Evolutionary conservation across 768 basidiomycete genomes (phyloP).

Genomic region (Amanita molliuscula): DNA sequence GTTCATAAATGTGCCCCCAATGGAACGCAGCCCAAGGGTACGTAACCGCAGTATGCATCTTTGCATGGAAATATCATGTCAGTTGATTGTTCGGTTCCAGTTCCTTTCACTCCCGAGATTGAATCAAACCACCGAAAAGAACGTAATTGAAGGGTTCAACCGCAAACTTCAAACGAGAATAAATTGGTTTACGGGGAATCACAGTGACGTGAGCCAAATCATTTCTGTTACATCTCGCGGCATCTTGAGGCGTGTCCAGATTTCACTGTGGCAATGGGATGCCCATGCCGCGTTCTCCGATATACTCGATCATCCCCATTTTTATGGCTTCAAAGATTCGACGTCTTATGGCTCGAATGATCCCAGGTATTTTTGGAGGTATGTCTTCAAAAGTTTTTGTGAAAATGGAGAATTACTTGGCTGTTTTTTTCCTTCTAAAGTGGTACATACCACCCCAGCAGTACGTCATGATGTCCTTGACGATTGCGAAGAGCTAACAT

Average conservation of each 20-base stretch:
- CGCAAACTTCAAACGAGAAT: constrained; percentile 31
- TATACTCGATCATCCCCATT: constrained; percentile 35
- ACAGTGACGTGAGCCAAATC: constrained; percentile 31
- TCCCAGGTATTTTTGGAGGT: constrained; percentile 46
- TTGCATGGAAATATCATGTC: background rate
- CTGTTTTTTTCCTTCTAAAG: constrained; percentile 15
- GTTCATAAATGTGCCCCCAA: constrained; percentile 31
- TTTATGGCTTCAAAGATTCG: constrained; percentile 48
- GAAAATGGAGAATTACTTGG: background rate
- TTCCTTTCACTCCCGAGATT: constrained; percentile 34
- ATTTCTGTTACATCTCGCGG: background rate
- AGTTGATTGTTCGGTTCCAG: constrained; percentile 16
- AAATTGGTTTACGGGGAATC: constrained; percentile 28
- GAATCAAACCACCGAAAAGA: constrained; percentile 29
- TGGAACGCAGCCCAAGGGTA: constrained; percentile 34
- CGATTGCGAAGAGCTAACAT: background rate
- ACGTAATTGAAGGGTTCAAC: constrained; percentile 44
- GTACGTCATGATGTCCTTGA: constrained; percentile 21
- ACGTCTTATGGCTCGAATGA: constrained; percentile 30
- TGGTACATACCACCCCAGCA: constrained; percentile 44
- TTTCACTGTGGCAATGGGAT: constrained; percentile 40
- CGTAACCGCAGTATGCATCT: background rate
- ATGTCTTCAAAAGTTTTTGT: constrained; percentile 9
- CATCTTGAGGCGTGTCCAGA: constrained; percentile 17
- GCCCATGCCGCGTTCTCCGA: constrained; percentile 36